Evolutionary conservation across 768 basidiomycete species (phyloP).

Genomic region (Polyporus arcularius): DNA sequence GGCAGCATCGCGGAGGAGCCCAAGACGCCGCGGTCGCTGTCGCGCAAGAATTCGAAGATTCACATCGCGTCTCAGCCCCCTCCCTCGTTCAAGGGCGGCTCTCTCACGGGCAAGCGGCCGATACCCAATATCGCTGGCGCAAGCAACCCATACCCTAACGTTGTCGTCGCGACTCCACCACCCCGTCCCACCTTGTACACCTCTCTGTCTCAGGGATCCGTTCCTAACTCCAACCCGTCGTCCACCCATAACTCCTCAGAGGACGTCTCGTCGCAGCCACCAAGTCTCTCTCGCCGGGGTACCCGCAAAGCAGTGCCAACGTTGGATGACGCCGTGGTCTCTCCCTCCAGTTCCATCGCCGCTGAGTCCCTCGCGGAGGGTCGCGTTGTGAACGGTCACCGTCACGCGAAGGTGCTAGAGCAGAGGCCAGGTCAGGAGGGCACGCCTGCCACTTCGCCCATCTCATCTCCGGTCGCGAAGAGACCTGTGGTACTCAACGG

Average conservation of each 20-base stretch:
- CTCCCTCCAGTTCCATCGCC: constrained; percentile 5
- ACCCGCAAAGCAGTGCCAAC: constrained; percentile 29
- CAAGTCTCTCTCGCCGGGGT: constrained; percentile 20
- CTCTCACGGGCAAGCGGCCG: constrained; percentile 19
- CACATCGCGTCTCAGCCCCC: constrained; percentile 19
- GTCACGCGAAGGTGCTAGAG: neutral
- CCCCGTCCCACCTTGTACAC: constrained; percentile 17
- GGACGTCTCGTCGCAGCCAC: constrained; percentile 13
- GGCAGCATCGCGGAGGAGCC: constrained; percentile 32
- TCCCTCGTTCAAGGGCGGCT: constrained; percentile 23
- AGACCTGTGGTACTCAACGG: constrained; percentile 11
- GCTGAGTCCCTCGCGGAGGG: constrained; percentile 2
- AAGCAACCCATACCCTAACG: constrained; percentile 29
- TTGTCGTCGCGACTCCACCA: constrained; percentile 31
- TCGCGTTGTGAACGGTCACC: constrained; percentile 4
- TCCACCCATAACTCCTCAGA: constrained; percentile 16
- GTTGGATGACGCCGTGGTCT: constrained; percentile 10
- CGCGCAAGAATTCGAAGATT: constrained; percentile 14
- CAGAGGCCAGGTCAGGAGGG: neutral
- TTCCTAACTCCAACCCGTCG: constrained; percentile 11
- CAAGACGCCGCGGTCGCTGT: constrained; percentile 26
- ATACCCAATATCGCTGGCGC: constrained; percentile 2
- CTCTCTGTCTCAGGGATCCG: constrained; percentile 2
- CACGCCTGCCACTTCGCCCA: neutral
- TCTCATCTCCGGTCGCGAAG: constrained; percentile 2